phyloP scores from a whole-genome alignment of 805 yeast genomes.

The Kregervanrija delftensis region DNA sequence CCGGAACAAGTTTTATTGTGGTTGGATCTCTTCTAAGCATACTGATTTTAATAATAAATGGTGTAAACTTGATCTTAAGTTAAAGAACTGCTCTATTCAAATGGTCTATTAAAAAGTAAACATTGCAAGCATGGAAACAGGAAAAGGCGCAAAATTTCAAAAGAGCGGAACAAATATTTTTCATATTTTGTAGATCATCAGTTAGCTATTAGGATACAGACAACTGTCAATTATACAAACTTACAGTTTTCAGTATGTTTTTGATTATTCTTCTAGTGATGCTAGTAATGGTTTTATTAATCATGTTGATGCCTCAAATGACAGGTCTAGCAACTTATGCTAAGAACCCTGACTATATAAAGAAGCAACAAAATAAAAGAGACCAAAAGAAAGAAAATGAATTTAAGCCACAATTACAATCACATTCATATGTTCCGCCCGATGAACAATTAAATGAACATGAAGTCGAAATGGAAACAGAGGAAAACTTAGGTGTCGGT shows the following conservation, averaged over 20 bases:
- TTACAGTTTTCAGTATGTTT: slow-evolving; percentile 2
- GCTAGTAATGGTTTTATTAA: slow-evolving; percentile 16
- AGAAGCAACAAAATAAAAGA: slow-evolving; percentile 8
- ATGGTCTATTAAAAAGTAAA: too few relatives aligned
- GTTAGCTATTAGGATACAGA: not conserved
- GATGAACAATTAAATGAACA: slow-evolving; percentile 19
- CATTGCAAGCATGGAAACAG: too few relatives aligned
- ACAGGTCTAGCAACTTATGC: slow-evolving; percentile 24
- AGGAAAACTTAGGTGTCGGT: slow-evolving; percentile 3
- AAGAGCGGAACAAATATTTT: too few relatives aligned
- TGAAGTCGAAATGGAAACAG: not conserved
- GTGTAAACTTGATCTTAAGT: not conserved
- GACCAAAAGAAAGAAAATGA: not conserved
- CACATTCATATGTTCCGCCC: slow-evolving; percentile 25
- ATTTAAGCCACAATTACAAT: slow-evolving; percentile 2
- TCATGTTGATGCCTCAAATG: slow-evolving; percentile 20
- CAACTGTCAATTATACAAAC: not conserved
- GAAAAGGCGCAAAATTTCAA: too few relatives aligned
- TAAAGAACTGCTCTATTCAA: too few relatives aligned
- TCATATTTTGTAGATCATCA: too few relatives aligned
- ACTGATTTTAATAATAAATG: not conserved
- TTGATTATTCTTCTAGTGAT: slow-evolving; percentile 11
- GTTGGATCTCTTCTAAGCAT: slow-evolving; percentile 76
- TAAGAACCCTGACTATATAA: slow-evolving; percentile 20
- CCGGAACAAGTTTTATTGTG: slow-evolving; percentile 56